These are phyloP conservation scores for Scedosporium boydii DNA, from an alignment of 2,329 filamentous ascomycete species.

Conservation along the genomic window DNA sequence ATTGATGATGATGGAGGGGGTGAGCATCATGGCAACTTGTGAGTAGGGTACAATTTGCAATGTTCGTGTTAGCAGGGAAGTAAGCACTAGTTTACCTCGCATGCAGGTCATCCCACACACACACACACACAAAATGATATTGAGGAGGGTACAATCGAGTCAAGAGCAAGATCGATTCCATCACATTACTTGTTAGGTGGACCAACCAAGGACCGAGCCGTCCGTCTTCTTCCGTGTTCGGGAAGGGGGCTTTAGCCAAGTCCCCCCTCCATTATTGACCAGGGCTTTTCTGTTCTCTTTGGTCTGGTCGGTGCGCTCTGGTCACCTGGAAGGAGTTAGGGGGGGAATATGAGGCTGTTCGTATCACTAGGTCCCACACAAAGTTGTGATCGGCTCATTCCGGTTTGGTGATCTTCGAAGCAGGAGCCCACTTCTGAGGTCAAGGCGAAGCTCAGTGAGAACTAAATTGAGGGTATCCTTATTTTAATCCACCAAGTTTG, in stretches of 20 bases:
- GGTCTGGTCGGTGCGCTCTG: not conserved
- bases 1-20: not conserved
- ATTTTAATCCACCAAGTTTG: too few relatives aligned
- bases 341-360: too few relatives aligned
- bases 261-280: not conserved
- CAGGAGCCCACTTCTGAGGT: too few relatives aligned
- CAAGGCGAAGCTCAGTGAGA: too few relatives aligned
- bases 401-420: too few relatives aligned
- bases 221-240: not conserved
- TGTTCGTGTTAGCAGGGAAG: not conserved
- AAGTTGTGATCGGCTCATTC: too few relatives aligned
- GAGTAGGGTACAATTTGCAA: not conserved
- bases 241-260: not conserved
- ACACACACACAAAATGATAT: not conserved
- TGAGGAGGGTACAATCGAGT: not conserved
- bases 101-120: conserved; percentile 1
- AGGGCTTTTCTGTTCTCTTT: not conserved
- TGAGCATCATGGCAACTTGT: not conserved
- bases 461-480: too few relatives aligned
- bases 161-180: not conserved
- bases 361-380: too few relatives aligned
- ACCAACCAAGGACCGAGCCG: not conserved
- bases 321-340: too few relatives aligned
- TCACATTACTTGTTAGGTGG: not conserved
- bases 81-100: not conserved